These are phyloP conservation scores for Lycium barbarum DNA, from an alignment of 257 asterid species.

Conservation along the genomic window DNA sequence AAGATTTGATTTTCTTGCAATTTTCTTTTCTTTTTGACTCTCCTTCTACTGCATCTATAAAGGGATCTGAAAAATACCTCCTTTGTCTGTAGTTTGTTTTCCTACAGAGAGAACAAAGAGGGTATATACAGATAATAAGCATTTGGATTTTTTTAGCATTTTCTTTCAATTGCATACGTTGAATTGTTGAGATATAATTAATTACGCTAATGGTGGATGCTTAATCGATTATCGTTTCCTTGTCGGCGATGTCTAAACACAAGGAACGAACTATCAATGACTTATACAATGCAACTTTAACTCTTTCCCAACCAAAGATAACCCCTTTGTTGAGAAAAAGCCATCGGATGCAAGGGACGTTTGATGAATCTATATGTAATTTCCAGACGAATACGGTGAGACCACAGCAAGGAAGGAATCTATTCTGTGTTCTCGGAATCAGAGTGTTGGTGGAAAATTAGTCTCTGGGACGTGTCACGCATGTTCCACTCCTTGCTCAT, in stretches of 20 bases:
- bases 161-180: conserved; percentile 12
- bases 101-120: too few relatives aligned
- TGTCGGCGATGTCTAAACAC: conserved; percentile 59
- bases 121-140: too few relatives aligned
- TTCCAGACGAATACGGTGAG: conserved; percentile 66
- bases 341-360: conserved; percentile 63
- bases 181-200: conserved; percentile 26
- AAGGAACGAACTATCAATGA: conserved; percentile 58
- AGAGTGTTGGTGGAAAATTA: conserved; percentile 41
- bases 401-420: conserved; percentile 53
- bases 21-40: too few relatives aligned
- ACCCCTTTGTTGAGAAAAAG: conserved; percentile 58
- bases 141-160: background rate
- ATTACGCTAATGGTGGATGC: conserved; percentile 45
- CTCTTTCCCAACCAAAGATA: conserved; percentile 49
- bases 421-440: conserved; percentile 43
- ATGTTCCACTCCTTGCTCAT: conserved; percentile 75
- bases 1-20: too few relatives aligned
- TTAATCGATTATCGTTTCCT: conserved; percentile 46
- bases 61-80: too few relatives aligned
- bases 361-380: conserved; percentile 50
- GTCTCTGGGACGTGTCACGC: conserved; percentile 65
- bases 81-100: too few relatives aligned
- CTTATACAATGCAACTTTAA: conserved; percentile 58
- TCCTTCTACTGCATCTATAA: too few relatives aligned